Conservation (phyloP, 257 asterid species). For the Petunia secreta region DNA sequence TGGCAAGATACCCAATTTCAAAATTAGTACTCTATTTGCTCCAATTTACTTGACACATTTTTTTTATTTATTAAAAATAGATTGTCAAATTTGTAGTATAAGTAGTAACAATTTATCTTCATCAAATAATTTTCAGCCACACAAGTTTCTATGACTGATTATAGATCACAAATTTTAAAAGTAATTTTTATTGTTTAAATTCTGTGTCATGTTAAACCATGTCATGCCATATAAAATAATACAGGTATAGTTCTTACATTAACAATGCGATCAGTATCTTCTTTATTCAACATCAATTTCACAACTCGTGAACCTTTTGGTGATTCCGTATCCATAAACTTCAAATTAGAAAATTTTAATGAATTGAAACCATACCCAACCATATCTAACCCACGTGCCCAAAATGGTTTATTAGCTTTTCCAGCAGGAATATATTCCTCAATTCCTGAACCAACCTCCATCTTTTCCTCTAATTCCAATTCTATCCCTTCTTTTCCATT, state of each 20-base stretch:
- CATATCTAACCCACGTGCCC: slow-evolving; percentile 94
- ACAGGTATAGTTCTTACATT: slow-evolving; percentile 50
- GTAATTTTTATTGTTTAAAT: no score
- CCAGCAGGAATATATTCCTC: slow-evolving; percentile 78
- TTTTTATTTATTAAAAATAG: no score
- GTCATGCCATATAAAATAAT: no score
- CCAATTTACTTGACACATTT: no score
- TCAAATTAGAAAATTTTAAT: slow-evolving; percentile 59
- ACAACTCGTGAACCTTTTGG: slow-evolving; percentile 64
- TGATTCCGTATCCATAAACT: slow-evolving; percentile 51
- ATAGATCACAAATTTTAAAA: no score
- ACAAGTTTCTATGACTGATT: no score
- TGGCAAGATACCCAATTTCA: no score
- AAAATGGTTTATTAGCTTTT: slow-evolving; percentile 65
- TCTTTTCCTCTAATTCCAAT: slow-evolving; percentile 31
- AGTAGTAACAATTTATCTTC: no score
- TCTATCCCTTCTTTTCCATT: slow-evolving; percentile 27
- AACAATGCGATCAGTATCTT: slow-evolving; percentile 57
- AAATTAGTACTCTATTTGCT: no score
- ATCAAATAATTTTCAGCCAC: no score
- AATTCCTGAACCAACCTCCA: slow-evolving; percentile 54
- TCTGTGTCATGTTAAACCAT: no score
- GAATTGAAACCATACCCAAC: slow-evolving; percentile 80
- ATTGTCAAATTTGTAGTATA: no score
- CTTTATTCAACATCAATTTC: slow-evolving; percentile 55